phyloP scores from a whole-genome alignment of 2,329 filamentous ascomycete species.

The Phyllachora maydis region DNA sequence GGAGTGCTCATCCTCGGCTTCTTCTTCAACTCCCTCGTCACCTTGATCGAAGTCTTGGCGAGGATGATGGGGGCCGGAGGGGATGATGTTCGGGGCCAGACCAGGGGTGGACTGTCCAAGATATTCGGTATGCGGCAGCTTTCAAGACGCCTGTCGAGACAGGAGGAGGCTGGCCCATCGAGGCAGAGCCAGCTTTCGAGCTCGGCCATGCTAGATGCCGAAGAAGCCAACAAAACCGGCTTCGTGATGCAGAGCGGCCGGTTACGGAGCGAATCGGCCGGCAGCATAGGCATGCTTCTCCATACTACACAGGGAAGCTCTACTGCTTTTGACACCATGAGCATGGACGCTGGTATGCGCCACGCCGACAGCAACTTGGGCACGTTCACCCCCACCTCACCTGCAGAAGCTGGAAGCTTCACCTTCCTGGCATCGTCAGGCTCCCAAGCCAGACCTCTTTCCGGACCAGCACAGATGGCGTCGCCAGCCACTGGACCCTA shows the following conservation, averaged over 20 bases:
- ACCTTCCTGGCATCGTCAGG: conserved; percentile 45
- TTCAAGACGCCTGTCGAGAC: conserved; percentile 47
- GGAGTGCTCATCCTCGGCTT: conserved; percentile 78
- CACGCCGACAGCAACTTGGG: conserved; percentile 37
- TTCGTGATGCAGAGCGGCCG: conserved; percentile 32
- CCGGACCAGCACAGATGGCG: conserved; percentile 15
- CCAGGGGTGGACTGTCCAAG: conserved; percentile 68
- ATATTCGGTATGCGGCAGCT: conserved; percentile 85
- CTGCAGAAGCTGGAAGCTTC: conserved; percentile 47
- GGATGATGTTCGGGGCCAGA: conserved; percentile 46
- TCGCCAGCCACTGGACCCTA: too few relatives aligned
- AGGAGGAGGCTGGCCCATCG: conserved; percentile 34
- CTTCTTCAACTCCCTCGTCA: conserved; percentile 79
- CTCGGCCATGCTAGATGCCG: conserved; percentile 55
- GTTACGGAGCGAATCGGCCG: conserved; percentile 38
- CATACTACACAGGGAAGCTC: conserved; percentile 27
- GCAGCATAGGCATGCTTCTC: conserved; percentile 31
- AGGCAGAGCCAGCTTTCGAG: conserved; percentile 70
- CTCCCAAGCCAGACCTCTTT: conserved; percentile 17
- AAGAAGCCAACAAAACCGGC: conserved; percentile 42
- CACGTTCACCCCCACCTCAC: conserved; percentile 52
- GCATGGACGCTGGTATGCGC: conserved; percentile 17
- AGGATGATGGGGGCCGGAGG: conserved; percentile 67
- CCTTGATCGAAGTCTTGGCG: conserved; percentile 71
- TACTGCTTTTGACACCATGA: conserved; percentile 30